These are phyloP conservation scores for Meripilus lineatus DNA, from an alignment of 1,284 basidiomycete species.

Conservation along the genomic window DNA sequence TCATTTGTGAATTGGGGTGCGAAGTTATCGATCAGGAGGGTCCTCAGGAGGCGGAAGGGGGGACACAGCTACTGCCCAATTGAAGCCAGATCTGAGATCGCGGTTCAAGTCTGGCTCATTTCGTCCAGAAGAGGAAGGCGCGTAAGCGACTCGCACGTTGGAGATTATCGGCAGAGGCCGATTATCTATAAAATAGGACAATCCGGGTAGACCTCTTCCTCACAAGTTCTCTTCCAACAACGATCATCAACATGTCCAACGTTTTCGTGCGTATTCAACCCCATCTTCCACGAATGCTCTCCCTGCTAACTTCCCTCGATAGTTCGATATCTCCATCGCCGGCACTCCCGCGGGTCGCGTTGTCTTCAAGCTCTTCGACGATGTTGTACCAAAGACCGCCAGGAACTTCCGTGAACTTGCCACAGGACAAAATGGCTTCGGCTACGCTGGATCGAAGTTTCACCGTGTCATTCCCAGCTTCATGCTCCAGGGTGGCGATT, in stretches of 20 bases:
- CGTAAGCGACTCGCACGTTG: too few relatives aligned
- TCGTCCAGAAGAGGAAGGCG: too few relatives aligned
- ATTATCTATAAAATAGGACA: too few relatives aligned
- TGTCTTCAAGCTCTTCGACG: constrained; percentile 60
- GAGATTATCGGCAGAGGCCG: too few relatives aligned
- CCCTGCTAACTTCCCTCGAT: too few relatives aligned
- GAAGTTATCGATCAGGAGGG: too few relatives aligned
- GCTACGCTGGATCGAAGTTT: constrained; percentile 34
- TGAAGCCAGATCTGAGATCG: too few relatives aligned
- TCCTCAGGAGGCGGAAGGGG: too few relatives aligned
- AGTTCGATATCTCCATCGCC: constrained; percentile 59
- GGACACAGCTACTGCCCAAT: too few relatives aligned
- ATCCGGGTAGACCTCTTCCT: too few relatives aligned
- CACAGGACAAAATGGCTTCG: constrained; percentile 40
- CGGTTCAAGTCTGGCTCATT: too few relatives aligned
- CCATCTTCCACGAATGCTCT: background rate
- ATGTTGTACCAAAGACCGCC: constrained; percentile 42
- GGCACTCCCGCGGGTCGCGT: constrained; percentile 42
- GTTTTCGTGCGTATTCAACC: constrained; percentile 40
- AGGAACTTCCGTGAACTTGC: constrained; percentile 48
- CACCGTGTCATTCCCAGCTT: constrained; percentile 38
- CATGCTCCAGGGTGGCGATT: constrained; percentile 71
- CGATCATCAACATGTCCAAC: constrained; percentile 38
- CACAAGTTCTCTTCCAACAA: constrained; percentile 18
- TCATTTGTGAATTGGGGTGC: too few relatives aligned